Evolutionary conservation across 2,329 filamentous ascomycete genomes (phyloP).

Genomic region (Aspergillus fructus): DNA sequence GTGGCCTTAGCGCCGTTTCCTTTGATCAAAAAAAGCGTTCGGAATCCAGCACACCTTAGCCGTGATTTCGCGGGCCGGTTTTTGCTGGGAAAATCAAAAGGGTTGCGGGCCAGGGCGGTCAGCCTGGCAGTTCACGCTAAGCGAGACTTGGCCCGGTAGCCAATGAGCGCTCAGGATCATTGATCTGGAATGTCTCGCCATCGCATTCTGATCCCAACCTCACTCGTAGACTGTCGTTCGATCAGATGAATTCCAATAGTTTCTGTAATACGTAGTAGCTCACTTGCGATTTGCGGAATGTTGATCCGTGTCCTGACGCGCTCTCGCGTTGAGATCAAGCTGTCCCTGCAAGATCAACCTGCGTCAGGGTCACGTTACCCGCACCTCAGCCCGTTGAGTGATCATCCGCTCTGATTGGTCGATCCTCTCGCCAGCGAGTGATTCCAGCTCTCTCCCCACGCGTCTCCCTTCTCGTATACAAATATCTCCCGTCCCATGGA

Average conservation of each 20-base stretch:
- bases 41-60: conserved; percentile 35
- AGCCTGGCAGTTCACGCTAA: conserved; percentile 26
- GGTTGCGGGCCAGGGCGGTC: conserved; percentile 19
- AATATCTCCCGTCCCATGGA: conserved; percentile 38
- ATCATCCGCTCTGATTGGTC: conserved; percentile 38
- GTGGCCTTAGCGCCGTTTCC: conserved; percentile 27
- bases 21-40: conserved; percentile 32
- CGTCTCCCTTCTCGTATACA: conserved; percentile 33
- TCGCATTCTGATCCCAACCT: conserved; percentile 37
- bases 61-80: conserved; percentile 29
- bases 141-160: conserved; percentile 29
- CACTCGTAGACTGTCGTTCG: conserved; percentile 18
- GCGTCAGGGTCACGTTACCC: conserved; percentile 27
- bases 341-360: conserved; percentile 23
- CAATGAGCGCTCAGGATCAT: conserved; percentile 42
- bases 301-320: conserved; percentile 22
- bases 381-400: conserved; percentile 25
- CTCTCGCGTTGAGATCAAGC: conserved; percentile 27
- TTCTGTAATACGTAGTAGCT: conserved; percentile 16
- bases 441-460: conserved; percentile 34
- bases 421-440: conserved; percentile 35
- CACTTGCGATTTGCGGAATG: conserved; percentile 11
- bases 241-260: conserved; percentile 17
- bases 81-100: conserved; percentile 29
- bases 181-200: conserved; percentile 28